A percentile compares a stretch with the other conserved stretches of the same genome.
Evolutionary conservation across 371 early-diverging fungal species (phyloP).

Genomic region (Lichtheimia hyalospora): DNA sequence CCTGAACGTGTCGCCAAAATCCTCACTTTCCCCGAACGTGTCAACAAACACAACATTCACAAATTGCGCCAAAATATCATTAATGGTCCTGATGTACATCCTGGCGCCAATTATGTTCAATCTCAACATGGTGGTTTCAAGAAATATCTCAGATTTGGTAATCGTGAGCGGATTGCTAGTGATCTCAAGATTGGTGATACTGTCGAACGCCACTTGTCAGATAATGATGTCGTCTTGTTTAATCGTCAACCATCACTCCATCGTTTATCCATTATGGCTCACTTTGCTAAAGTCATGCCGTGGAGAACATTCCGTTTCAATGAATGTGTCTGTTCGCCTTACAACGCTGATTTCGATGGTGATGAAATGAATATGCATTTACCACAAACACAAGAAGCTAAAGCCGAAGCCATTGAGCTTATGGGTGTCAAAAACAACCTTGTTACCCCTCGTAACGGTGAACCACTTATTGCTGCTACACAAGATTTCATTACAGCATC

Average conservation of each 20-base stretch:
- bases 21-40: conserved; percentile 97
- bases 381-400: conserved; percentile 99
- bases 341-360: conserved; percentile 99
- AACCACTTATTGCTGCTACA: conserved; percentile 98
- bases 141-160: conserved; percentile 74
- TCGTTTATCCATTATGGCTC: conserved; percentile 98
- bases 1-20: conserved; percentile 96
- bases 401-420: conserved; percentile 95
- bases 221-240: conserved; percentile 99
- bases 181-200: conserved; percentile 90
- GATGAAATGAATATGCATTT: conserved; percentile 99
- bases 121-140: conserved; percentile 51
- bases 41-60: conserved; percentile 88
- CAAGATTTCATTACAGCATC: conserved; percentile 99
- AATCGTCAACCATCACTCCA: conserved; percentile 99
- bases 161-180: conserved; percentile 69
- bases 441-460: conserved; percentile 98
- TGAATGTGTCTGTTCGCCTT: conserved; percentile 99
- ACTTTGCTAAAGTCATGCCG: conserved; percentile 94
- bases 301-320: conserved; percentile 99
- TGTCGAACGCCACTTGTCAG: conserved; percentile 96
- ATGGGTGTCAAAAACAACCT: conserved; percentile 98
- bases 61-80: conserved; percentile 77
- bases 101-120: conserved; percentile 95
- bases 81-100: conserved; percentile 93